Percentiles rank a stretch among this genome's conserved stretches.
phyloP scores from a whole-genome alignment of 345 rosid species.

The Iberis pinnata region DNA sequence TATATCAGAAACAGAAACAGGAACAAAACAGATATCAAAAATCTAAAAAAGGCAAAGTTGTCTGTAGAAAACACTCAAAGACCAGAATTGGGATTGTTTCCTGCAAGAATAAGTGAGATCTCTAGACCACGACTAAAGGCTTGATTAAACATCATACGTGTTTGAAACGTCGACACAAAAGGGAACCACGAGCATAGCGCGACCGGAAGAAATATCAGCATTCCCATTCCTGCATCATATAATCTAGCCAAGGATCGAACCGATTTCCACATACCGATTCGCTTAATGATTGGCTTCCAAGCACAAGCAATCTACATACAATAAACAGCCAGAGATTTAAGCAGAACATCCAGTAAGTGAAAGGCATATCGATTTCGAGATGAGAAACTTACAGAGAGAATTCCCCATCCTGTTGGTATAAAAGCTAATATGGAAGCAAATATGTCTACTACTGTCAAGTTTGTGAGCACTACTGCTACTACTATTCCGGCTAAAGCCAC shows the following conservation, averaged over 20 bases:
- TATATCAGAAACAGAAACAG: conserved; percentile 3
- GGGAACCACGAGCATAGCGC: conserved; percentile 96
- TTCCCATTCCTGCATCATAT: conserved; percentile 93
- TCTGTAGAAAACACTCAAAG: conserved; percentile 23
- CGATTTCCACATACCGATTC: conserved; percentile 75
- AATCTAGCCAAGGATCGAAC: conserved; percentile 79
- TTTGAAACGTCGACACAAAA: conserved; percentile 90
- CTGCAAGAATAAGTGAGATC: conserved; percentile 93
- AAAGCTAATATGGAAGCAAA: conserved; percentile 82
- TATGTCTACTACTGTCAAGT: conserved; percentile 51
- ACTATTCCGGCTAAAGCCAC: conserved; percentile 66
- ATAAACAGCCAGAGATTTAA: conserved; percentile 7
- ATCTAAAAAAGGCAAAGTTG: too few species aligned
- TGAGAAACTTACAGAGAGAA: conserved; percentile 57
- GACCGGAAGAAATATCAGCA: conserved; percentile 75
- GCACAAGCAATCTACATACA: conserved; percentile 73
- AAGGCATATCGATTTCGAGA: too few species aligned
- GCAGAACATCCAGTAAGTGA: too few species aligned
- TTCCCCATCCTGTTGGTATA: conserved; percentile 94
- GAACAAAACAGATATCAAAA: background rate
- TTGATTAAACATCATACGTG: conserved; percentile 94
- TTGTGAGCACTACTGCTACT: conserved; percentile 47
- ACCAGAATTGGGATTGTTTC: conserved; percentile 73
- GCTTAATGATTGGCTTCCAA: conserved; percentile 83
- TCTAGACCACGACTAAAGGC: conserved; percentile 92